Evolutionary conservation across 2,329 filamentous ascomycete genomes (phyloP).

Genomic region (Ophiostoma himal-ulmi): DNA sequence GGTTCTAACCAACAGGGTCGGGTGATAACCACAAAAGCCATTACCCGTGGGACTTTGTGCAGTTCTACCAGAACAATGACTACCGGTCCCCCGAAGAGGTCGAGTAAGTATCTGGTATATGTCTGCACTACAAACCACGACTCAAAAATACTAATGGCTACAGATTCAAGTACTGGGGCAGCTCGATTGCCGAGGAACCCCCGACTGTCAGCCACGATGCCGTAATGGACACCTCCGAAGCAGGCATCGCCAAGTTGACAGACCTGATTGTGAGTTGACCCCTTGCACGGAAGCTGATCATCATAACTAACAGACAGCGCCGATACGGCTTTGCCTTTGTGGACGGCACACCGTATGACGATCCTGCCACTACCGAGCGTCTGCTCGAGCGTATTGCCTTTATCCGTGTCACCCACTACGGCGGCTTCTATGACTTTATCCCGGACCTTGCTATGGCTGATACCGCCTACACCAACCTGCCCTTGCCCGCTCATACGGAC

Average conservation of each 20-base stretch:
- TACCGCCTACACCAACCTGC: constrained; percentile 83
- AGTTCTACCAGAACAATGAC: constrained; percentile 39
- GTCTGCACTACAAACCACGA: not conserved
- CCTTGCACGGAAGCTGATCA: not conserved
- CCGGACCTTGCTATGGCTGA: constrained; percentile 83
- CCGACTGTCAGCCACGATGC: constrained; percentile 57
- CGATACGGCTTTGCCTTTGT: constrained; percentile 73
- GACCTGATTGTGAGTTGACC: constrained; percentile 44
- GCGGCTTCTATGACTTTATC: constrained; percentile 73
- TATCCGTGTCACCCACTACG: constrained; percentile 87
- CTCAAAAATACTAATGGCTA: not conserved
- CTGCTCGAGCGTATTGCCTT: constrained; percentile 77
- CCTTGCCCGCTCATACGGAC: constrained; percentile 82
- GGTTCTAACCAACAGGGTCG: constrained; percentile 47
- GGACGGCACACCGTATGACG: constrained; percentile 56
- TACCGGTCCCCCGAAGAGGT: constrained; percentile 34
- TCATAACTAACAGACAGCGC: constrained; percentile 41
- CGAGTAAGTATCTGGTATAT: constrained; percentile 29
- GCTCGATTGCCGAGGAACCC: constrained; percentile 38
- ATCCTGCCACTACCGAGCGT: constrained; percentile 64
- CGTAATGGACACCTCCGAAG: constrained; percentile 51
- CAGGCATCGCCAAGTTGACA: constrained; percentile 57
- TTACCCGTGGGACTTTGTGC: constrained; percentile 60
- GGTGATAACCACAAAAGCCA: constrained; percentile 61
- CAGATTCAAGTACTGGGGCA: constrained; percentile 31